Evolutionary conservation across 805 yeast genomes (phyloP).

Genomic region (Ogataea henricii): DNA sequence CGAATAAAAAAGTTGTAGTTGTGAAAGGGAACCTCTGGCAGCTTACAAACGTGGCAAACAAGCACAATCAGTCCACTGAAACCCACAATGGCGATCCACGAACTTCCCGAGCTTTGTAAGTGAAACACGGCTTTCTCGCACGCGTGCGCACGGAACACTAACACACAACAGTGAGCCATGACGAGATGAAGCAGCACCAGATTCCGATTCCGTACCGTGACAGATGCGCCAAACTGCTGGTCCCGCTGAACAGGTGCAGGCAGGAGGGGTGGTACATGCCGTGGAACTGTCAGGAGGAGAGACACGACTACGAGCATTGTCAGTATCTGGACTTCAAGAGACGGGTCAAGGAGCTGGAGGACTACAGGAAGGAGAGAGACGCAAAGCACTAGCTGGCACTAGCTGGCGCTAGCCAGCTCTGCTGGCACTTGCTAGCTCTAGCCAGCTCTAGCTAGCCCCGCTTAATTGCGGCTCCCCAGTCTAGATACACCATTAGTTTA

Average conservation of each 20-base stretch:
- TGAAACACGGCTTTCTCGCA: conserved; percentile 8
- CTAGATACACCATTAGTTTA: too few relatives aligned
- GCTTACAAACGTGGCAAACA: too few relatives aligned
- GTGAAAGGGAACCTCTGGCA: neutral
- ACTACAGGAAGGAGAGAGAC: conserved; percentile 45
- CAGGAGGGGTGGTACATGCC: conserved; percentile 58
- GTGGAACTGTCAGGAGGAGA: conserved; percentile 75
- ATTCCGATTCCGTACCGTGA: conserved; percentile 82
- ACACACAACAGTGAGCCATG: conserved; percentile 63
- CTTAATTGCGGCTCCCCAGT: too few relatives aligned
- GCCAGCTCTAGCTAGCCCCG: too few relatives aligned
- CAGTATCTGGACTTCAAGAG: conserved; percentile 79
- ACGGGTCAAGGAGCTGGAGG: conserved; percentile 72
- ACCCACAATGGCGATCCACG: conserved; percentile 34
- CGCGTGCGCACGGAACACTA: neutral
- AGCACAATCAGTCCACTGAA: too few relatives aligned
- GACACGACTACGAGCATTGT: conserved; percentile 84
- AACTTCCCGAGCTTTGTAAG: conserved; percentile 46
- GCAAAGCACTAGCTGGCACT: neutral
- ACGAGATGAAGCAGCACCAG: conserved; percentile 77
- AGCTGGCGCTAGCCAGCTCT: too few relatives aligned
- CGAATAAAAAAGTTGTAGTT: conserved; percentile 5
- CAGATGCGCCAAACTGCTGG: conserved; percentile 69
- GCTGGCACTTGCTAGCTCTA: too few relatives aligned
- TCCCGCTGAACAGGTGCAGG: conserved; percentile 65